Conservation (phyloP, 306 rosid genomes). For the Senna siamea region DNA sequence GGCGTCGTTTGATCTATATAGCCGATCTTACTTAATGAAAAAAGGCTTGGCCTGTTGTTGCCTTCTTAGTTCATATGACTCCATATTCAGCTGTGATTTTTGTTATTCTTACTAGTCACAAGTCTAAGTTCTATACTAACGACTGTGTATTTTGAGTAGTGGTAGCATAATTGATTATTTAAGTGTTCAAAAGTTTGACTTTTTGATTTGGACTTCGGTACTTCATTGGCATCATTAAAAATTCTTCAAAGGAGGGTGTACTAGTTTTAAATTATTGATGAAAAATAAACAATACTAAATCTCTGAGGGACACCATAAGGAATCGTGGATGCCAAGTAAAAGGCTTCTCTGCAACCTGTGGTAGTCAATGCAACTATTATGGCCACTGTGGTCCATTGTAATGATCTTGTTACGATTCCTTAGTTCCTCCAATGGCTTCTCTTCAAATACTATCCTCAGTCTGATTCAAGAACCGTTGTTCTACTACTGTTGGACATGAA, state of each 20-base stretch:
- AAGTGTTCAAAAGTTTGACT: neutral
- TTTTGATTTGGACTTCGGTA: neutral
- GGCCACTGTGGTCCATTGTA: neutral
- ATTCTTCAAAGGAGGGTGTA: neutral
- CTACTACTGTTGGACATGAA: neutral
- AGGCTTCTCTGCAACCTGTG: neutral
- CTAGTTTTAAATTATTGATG: neutral
- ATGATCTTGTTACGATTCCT: neutral
- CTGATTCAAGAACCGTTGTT: neutral
- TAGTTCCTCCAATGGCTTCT: slow-evolving; percentile 4
- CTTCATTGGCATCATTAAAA: neutral
- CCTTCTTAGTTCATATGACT: slow-evolving; percentile 16
- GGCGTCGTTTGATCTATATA: no score
- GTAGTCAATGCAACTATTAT: neutral
- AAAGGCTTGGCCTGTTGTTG: no score
- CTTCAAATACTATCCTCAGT: neutral
- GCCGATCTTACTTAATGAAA: no score
- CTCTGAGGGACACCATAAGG: neutral
- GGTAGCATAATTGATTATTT: slow-evolving; percentile 17
- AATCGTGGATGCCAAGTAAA: slow-evolving; percentile 5
- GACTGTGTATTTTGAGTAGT: neutral
- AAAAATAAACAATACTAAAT: neutral
- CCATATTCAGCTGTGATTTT: slow-evolving; percentile 6
- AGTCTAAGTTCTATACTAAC: slow-evolving; percentile 6
- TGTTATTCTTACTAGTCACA: slow-evolving; percentile 2